Base-by-base conservation (phyloP, 2,329 filamentous ascomycete genomes). In the Calonectria naviculata region DNA sequence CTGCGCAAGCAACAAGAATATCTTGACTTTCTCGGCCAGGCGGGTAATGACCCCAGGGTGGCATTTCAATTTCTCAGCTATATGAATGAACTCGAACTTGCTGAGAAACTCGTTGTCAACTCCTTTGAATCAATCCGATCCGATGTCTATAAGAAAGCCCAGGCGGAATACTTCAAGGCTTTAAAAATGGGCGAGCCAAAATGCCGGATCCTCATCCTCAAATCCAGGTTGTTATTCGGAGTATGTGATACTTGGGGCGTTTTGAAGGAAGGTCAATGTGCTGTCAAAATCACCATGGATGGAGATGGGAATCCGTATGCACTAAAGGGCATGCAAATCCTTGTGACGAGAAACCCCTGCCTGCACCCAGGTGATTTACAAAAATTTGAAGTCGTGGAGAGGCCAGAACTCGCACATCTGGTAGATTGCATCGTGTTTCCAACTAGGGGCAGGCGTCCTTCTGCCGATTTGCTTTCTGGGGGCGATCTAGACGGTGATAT, bases 301-400 rank as follows among this genome's bases (percentile, higher is more conserved):
- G 78, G 75, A 2, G 77, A 83, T 66, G 83, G 83, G 5, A 74
- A 78, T 38, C 75, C 83, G 13, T 71, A 75, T 47, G 80, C 83
- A 2, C 70, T 85, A 4, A 79, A 76, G 31, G 78, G 79, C 13
- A 81, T 76, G 31, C 81, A 85, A 29, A 80, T 85, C 1, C 66
- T 84, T 13, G 84, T 85, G 1, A 84, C 83, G 5, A 75, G 84
- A 61, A 86, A 86, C 60, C 84, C 84, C 1, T 85, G 84, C 17
- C 71, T 75, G 84, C 15, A 68, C 83, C 84, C 7, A 29, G 84
- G 84, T 26, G 84, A 86, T 74, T 70, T 84, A 38, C 84, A 83
- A 60, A 86, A 86, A 66, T 84, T 85, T 52, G 82, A 78, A 65
- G 83, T 79, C 5, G 81, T 84, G 1, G 78, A 84, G 36, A 41